Evolutionary conservation across 1,139 yeast species (phyloP), one percentile per base, ranked within the genome.

Genomic region (Kodamaea alishanica): DNA sequence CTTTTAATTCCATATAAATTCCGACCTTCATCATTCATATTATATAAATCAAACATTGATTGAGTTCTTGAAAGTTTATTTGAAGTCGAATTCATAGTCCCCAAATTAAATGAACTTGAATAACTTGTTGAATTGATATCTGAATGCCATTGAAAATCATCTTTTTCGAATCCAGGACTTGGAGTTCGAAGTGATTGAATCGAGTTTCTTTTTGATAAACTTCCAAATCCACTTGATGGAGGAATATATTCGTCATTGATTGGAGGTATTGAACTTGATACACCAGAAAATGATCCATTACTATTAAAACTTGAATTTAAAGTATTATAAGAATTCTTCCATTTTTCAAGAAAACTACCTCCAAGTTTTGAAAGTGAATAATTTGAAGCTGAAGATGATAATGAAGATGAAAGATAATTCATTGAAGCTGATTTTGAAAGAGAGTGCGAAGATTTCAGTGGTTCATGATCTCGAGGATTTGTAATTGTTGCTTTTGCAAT

Each of bases 81-180:
- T 29, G 60, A 54, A 1, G 56, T 48, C 39, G 37, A 32, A 8
- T 41, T 37, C 26, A 43, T 2, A 33, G 23, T 22, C 33, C 42
- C 6, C 31, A 10, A n/a, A 25, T 24, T 8, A 30, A 24, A 8
- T 32, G 26, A n/a, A 30, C 24, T 26, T 28, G 26, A 10, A 28
- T 34, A 26, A 12, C 32, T 15, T 4, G 20, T 32, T 3, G 41
- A 27, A 8, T 22, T 26, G 25, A 33, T 37, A 4, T 39, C 11
- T 9, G 28, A 26, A 7, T 40, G 48, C 70, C 74, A 67, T 15
- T 60, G 58, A 45, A 58, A 70, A 25, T 73, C 79, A 12, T 73
- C 79, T 38, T 58, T 54, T 47, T 74, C 79, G 7, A 64, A 38
- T 1, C 67, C 70, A 1, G 79, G 79, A 1, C 79, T 73, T 2